phyloP scores from a whole-genome alignment of 441 rosid species.

The Adansonia gregorii region DNA sequence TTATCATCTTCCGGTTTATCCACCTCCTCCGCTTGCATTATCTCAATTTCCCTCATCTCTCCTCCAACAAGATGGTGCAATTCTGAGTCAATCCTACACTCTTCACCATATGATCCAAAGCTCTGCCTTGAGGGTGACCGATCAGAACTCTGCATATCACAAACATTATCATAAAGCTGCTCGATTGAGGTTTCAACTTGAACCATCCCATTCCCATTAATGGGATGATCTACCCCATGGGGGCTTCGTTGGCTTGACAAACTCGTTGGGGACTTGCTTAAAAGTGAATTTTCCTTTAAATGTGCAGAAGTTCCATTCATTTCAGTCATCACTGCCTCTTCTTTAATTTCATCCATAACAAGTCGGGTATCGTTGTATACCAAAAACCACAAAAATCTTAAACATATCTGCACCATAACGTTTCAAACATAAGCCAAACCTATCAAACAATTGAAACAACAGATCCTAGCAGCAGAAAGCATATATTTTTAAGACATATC shows the following conservation, averaged over 20 bases:
- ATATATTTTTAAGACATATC: conserved; percentile 15
- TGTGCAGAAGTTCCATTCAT: conserved; percentile 40
- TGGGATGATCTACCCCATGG: conserved; percentile 26
- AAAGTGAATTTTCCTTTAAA: conserved; percentile 44
- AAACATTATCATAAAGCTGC: conserved; percentile 38
- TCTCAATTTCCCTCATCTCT: conserved; percentile 57
- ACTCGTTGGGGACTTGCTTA: conserved; percentile 40
- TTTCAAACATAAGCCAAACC: conserved; percentile 21
- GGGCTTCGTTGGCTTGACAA: conserved; percentile 39
- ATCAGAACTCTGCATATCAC: conserved; percentile 72
- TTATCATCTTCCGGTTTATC: conserved; percentile 47
- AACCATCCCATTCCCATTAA: conserved; percentile 33
- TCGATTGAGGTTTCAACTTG: conserved; percentile 55
- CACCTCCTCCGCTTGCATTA: conserved; percentile 68
- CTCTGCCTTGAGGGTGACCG: conserved; percentile 68
- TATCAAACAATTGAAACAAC: conserved; percentile 33
- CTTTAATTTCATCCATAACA: conserved; percentile 49
- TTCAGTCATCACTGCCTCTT: conserved; percentile 44
- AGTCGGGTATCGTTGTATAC: conserved; percentile 59
- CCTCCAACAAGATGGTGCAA: conserved; percentile 67
- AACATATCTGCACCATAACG: conserved; percentile 38
- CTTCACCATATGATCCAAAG: conserved; percentile 66
- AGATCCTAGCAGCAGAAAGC: conserved; percentile 35
- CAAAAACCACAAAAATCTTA: conserved; percentile 34
- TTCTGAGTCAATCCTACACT: conserved; percentile 70